Base-by-base conservation (phyloP, 331 rosid genomes). In the Cydonia oblonga region DNA sequence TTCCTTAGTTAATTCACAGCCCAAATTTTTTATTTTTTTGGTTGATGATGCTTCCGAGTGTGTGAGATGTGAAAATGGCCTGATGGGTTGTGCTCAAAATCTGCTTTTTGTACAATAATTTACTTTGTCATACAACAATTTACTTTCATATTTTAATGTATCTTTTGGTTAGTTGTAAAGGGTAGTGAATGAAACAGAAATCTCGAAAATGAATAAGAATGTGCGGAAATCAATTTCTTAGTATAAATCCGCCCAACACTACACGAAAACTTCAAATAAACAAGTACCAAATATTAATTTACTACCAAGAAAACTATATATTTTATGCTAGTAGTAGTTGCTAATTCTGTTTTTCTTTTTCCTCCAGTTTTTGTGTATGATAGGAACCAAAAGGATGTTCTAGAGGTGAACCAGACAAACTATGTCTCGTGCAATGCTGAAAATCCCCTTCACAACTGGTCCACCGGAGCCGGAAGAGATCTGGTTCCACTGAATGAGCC, bases 391-490 rank as follows among this genome's bases (percentile, higher is more conserved):
- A 79, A 72, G 78, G 75, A 76, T 44, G 84, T 95, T 28, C 85
- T 95, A 30, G 97, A 95, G 86, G 97, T 95, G 85, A 95, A 91
- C 86, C 86, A 86, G 76, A 95, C 96, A 16, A 63, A 89, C 65
- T 95, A 88, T 46, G 96, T 91, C 76, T 8, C 54, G 0, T 95
- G 98, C 67, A 91, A 73, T 63, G 23, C 92, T 2, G 96, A 95
- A 28, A 86, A 91, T 71, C 91, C 90, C 0, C 81, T 81, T 56
- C 86, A 80, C 82, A 95, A 90, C 28, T 95, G 86, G 85, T 87
- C 97, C 1, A 89, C 86, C 2, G 97, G 98, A 24, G 93, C 91
- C 2, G 97, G 98, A 84, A 89, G 98, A 82, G 98, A 95, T 51
- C 90, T 89, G 40, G 89, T 82, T 76, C 96, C 93, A 10, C 73